Conservation (phyloP, 2,329 filamentous ascomycete genomes). For the Fusarium austroafricanum region DNA sequence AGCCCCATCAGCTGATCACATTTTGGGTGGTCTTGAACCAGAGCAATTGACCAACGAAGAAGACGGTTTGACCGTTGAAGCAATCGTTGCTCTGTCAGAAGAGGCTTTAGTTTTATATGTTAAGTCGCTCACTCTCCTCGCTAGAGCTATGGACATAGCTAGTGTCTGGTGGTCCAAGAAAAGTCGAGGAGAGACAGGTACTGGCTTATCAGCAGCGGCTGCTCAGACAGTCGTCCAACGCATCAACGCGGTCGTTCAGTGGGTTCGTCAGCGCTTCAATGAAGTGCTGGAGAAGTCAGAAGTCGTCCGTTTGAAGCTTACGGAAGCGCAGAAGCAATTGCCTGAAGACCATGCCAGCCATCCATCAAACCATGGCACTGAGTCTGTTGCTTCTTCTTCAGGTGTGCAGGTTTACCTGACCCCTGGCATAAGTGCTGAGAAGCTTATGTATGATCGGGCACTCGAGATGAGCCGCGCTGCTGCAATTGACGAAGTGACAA, state of each 20-base stretch:
- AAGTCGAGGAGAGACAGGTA: slow-evolving; percentile 70
- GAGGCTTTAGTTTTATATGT: slow-evolving; percentile 96
- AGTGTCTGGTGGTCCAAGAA: slow-evolving; percentile 90
- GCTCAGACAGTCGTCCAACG: slow-evolving; percentile 70
- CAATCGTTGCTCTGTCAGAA: slow-evolving; percentile 87
- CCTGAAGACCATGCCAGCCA: slow-evolving; percentile 88
- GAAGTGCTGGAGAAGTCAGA: slow-evolving; percentile 97
- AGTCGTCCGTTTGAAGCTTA: slow-evolving; percentile 86
- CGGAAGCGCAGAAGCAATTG: slow-evolving; percentile 85
- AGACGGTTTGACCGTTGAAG: slow-evolving; percentile 85
- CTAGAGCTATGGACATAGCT: slow-evolving; percentile 95
- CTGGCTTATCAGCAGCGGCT: slow-evolving; percentile 53
- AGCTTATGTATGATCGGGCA: slow-evolving; percentile 97
- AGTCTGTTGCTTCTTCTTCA: slow-evolving; percentile 66
- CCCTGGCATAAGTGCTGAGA: slow-evolving; percentile 91
- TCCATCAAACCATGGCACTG: slow-evolving; percentile 78
- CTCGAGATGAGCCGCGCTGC: slow-evolving; percentile 96
- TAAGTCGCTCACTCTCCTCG: slow-evolving; percentile 89
- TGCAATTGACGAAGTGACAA: slow-evolving; percentile 94
- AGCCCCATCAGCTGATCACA: slow-evolving; percentile 80
- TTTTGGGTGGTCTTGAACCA: slow-evolving; percentile 70
- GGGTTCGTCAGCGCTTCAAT: slow-evolving; percentile 94
- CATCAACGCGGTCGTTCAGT: slow-evolving; percentile 95
- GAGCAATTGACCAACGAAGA: slow-evolving; percentile 69
- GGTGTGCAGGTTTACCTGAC: slow-evolving; percentile 86